These are phyloP conservation scores for Silene noctiflora DNA, from an alignment of 179 eudicot species.

Conservation along the genomic window DNA sequence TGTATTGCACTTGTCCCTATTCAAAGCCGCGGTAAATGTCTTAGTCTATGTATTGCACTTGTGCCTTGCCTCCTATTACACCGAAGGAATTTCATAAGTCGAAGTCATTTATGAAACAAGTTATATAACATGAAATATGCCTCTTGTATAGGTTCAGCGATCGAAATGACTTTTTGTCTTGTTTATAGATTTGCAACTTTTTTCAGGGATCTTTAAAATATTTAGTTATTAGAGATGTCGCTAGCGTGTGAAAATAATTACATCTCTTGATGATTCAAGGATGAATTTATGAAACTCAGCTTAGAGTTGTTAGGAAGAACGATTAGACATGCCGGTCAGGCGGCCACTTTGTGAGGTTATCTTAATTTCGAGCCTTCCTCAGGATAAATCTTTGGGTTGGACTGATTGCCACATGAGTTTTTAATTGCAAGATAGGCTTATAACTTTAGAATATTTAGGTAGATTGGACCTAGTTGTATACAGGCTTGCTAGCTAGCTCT, in stretches of 20 bases:
- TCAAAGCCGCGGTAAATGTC: not conserved
- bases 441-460: not conserved
- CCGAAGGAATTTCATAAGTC: not conserved
- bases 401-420: not conserved
- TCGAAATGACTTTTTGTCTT: too few species aligned
- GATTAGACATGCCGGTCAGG: not conserved
- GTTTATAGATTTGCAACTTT: not conserved
- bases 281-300: not conserved
- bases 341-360: not conserved
- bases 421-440: constrained; percentile 1
- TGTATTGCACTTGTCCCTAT: not conserved
- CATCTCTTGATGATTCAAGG: not conserved
- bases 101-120: not conserved
- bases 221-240: not conserved
- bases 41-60: not conserved
- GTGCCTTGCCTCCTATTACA: not conserved
- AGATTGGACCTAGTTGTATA: not conserved
- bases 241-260: not conserved
- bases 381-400: not conserved
- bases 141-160: too few species aligned
- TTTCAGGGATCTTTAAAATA: not conserved
- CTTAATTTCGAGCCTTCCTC: not conserved
- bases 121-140: too few species aligned
- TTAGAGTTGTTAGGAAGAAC: not conserved
- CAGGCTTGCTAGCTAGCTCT: not conserved